A percentile compares a stretch with the other conserved stretches of the same genome.
phyloP scores from a whole-genome alignment of 352 stramenopile species.

The Phytopythium chamaehyphon region DNA sequence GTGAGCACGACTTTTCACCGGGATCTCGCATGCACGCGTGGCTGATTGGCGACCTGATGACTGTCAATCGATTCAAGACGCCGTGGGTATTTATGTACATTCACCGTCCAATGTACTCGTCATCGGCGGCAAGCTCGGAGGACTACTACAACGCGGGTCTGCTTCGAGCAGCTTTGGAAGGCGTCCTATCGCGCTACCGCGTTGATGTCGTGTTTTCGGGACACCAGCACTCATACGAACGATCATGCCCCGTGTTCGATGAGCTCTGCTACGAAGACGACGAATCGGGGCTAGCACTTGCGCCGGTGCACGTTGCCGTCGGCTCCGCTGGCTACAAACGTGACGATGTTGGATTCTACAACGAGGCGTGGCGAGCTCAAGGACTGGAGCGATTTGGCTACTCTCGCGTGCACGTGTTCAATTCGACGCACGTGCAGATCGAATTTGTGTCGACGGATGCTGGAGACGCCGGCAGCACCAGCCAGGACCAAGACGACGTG shows the following conservation, averaged over 20 bases:
- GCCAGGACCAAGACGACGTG: constrained; percentile 5
- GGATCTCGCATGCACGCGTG: constrained; percentile 43
- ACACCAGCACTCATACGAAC: constrained; percentile 64
- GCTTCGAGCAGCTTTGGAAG: constrained; percentile 41
- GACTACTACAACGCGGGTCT: constrained; percentile 38
- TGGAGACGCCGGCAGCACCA: neutral
- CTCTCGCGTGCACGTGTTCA: constrained; percentile 54
- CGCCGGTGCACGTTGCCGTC: constrained; percentile 51
- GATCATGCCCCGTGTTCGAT: constrained; percentile 52
- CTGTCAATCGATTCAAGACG: constrained; percentile 41
- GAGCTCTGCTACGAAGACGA: constrained; percentile 32
- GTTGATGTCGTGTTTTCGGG: constrained; percentile 59
- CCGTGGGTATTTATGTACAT: constrained; percentile 63
- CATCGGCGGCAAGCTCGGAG: constrained; percentile 21
- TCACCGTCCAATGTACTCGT: constrained; percentile 61
- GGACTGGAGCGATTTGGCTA: constrained; percentile 44
- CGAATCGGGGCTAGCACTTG: constrained; percentile 27
- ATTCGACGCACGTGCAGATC: constrained; percentile 43
- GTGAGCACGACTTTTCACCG: constrained; percentile 46
- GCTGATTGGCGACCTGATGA: constrained; percentile 46
- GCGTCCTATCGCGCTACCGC: constrained; percentile 38
- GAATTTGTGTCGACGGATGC: constrained; percentile 43
- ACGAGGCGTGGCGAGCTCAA: constrained; percentile 23
- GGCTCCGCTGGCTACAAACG: constrained; percentile 37
- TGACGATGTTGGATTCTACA: constrained; percentile 37